phyloP scores from a whole-genome alignment of 345 rosid genomes.

The Eucalyptus guilfoylei region DNA sequence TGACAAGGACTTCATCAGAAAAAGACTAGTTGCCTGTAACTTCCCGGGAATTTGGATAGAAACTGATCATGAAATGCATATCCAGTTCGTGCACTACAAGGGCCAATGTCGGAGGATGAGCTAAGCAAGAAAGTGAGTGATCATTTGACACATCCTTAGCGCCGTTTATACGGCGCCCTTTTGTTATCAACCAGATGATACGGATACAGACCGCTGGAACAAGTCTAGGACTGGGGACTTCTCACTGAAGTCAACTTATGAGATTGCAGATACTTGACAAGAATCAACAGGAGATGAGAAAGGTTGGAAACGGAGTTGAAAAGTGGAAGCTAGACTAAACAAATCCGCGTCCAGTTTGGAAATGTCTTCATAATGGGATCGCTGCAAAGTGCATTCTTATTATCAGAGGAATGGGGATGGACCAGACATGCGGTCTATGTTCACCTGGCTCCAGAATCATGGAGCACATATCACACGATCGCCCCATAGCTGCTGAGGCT shows the following conservation, averaged over 20 bases:
- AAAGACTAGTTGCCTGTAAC: background rate
- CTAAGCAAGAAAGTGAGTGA: background rate
- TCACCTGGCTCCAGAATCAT: background rate
- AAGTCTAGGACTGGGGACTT: background rate
- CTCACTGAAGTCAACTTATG: background rate
- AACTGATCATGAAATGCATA: background rate
- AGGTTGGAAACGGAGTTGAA: background rate
- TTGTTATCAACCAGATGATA: background rate
- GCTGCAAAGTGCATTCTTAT: background rate
- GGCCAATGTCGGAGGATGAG: background rate
- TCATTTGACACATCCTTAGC: background rate
- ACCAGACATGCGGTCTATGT: background rate
- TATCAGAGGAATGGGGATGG: background rate
- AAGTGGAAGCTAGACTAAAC: background rate
- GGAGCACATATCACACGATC: background rate
- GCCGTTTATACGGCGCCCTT: background rate
- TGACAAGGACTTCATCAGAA: background rate
- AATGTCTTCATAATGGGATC: background rate
- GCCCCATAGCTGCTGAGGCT: background rate
- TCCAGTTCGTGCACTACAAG: background rate
- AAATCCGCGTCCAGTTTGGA: background rate
- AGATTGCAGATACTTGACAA: accelerated
- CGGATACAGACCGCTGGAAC: background rate
- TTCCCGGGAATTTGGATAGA: background rate
- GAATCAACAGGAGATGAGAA: background rate